These are phyloP conservation scores for Zygosaccharomyces bisporus DNA, from an alignment of 805 yeast species.

Conservation along the genomic window DNA sequence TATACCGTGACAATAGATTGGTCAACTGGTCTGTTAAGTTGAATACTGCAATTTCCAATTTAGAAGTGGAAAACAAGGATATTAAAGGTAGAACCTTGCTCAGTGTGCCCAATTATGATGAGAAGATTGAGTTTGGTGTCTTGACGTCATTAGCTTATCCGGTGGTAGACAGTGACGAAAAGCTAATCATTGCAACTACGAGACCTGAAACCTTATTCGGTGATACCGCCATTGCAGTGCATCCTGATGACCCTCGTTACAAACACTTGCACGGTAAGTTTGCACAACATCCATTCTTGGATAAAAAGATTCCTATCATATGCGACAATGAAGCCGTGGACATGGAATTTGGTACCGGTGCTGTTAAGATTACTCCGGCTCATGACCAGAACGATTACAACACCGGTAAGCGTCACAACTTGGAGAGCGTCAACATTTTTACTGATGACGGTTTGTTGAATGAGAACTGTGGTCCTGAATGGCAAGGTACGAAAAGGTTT, in stretches of 20 bases:
- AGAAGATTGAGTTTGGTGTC: constrained; percentile 92
- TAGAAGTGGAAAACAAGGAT: constrained; percentile 93
- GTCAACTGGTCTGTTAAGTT: constrained; percentile 95
- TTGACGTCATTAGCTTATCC: constrained; percentile 93
- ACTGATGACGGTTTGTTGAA: constrained; percentile 91
- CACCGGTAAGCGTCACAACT: constrained; percentile 90
- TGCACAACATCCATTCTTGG: constrained; percentile 85
- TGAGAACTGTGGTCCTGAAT: constrained; percentile 83
- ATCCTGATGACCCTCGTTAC: constrained; percentile 91
- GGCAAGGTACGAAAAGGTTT: constrained; percentile 87
- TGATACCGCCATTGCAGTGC: constrained; percentile 97
- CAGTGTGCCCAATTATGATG: constrained; percentile 85
- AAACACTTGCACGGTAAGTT: constrained; percentile 91
- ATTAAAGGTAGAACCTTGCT: constrained; percentile 76
- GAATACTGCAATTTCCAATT: constrained; percentile 91
- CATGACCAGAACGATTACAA: constrained; percentile 96
- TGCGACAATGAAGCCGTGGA: constrained; percentile 93
- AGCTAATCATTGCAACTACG: constrained; percentile 89
- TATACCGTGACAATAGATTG: constrained; percentile 88
- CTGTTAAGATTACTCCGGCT: constrained; percentile 98
- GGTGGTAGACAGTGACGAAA: constrained; percentile 74
- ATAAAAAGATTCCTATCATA: constrained; percentile 80
- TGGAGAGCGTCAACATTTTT: constrained; percentile 83
- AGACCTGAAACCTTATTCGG: constrained; percentile 99
- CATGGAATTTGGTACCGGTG: constrained; percentile 99